Conservation (phyloP, 2,329 filamentous ascomycete genomes). For the Botrytis porri region DNA sequence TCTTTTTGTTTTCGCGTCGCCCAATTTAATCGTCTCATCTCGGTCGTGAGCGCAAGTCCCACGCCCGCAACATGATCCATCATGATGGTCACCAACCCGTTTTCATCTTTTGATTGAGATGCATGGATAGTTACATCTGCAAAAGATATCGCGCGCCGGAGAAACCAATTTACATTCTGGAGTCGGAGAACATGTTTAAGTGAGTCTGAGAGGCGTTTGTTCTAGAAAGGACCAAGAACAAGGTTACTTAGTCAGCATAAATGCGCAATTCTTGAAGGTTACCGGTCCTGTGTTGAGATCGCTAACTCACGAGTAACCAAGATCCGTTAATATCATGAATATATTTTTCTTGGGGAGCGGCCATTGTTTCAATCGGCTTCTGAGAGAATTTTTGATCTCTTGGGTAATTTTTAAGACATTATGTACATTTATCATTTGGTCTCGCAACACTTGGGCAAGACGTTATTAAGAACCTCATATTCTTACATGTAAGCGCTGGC, state of each 20-base stretch:
- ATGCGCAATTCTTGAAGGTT: not conserved
- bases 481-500: slow-evolving; percentile 4
- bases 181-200: not conserved
- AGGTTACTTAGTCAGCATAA: not conserved
- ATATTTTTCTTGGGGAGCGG: not conserved
- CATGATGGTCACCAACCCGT: not conserved
- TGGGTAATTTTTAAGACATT: not conserved
- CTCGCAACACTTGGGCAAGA: not conserved
- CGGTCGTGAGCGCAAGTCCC: not conserved
- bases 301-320: not conserved
- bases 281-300: no score
- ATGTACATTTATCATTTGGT: not conserved
- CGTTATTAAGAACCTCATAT: not conserved
- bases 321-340: not conserved
- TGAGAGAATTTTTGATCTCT: not conserved
- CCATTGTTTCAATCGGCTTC: not conserved
- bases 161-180: not conserved
- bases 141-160: not conserved
- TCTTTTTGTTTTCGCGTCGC: not conserved
- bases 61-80: not conserved
- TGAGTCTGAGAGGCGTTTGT: not conserved
- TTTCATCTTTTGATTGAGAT: not conserved
- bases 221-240: not conserved
- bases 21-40: not conserved
- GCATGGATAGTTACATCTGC: not conserved